Evolutionary conservation across 2,329 filamentous ascomycete species (phyloP).

Genomic region (Ophiocordyceps robertsii): DNA sequence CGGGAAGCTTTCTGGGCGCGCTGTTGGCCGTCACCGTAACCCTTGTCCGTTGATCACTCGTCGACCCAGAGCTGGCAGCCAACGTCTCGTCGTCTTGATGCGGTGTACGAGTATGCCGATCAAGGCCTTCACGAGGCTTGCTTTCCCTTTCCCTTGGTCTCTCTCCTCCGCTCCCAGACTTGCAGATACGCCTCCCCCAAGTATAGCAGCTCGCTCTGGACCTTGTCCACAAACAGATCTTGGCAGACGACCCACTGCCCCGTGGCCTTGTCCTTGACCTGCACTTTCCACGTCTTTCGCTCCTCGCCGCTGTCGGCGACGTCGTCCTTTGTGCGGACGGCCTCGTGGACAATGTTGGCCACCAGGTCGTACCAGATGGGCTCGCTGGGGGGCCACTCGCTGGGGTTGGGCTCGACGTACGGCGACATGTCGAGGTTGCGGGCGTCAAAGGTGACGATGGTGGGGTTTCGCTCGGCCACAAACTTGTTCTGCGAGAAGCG

Average conservation of each 20-base stretch:
- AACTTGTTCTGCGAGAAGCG: constrained; percentile 97
- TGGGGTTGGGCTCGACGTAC: constrained; percentile 79
- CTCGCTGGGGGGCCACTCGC: constrained; percentile 56
- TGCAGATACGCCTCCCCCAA: constrained; percentile 91
- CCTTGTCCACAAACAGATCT: constrained; percentile 83
- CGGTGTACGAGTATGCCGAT: background rate
- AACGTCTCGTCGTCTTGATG: background rate
- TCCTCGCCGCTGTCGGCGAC: constrained; percentile 85
- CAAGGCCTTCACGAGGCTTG: constrained; percentile 1
- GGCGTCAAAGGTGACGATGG: constrained; percentile 91
- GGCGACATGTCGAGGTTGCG: constrained; percentile 72
- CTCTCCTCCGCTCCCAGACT: constrained; percentile 80
- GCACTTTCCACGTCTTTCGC: constrained; percentile 84
- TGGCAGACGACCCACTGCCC: constrained; percentile 90
- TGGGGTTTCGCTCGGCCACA: constrained; percentile 88
- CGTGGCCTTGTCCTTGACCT: constrained; percentile 67
- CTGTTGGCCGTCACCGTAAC: background rate
- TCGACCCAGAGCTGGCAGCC: no score
- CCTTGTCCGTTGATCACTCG: background rate
- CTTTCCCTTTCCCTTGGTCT: constrained; percentile 22
- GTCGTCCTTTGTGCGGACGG: constrained; percentile 62
- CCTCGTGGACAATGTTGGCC: constrained; percentile 86
- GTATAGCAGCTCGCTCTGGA: constrained; percentile 79
- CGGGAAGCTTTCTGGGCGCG: background rate
- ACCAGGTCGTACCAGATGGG: constrained; percentile 93